Evolutionary conservation across 345 rosid species (phyloP).

Genomic region (Dipteronia sinensis): DNA sequence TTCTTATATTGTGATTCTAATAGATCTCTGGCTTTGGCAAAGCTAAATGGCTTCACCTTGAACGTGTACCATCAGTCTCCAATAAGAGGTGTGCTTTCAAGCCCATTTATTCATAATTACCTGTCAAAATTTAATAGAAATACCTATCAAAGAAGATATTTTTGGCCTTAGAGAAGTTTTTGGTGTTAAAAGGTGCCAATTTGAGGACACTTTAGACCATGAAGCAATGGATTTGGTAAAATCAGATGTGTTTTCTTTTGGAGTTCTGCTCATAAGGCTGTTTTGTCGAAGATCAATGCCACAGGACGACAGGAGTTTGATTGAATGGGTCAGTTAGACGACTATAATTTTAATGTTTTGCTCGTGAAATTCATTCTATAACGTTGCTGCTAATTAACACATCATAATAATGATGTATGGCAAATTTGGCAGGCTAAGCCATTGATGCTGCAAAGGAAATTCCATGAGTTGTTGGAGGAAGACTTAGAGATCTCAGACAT

Average conservation of each 20-base stretch:
- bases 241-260: conserved; percentile 37
- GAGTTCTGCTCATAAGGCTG: conserved; percentile 43
- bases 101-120: background rate
- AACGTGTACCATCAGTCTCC: conserved; percentile 17
- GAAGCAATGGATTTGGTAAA: conserved; percentile 25
- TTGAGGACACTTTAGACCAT: conserved; percentile 16
- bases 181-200: conserved; percentile 21
- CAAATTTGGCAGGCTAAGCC: conserved; percentile 40
- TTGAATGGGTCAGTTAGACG: conserved; percentile 41
- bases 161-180: background rate
- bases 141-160: background rate
- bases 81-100: conserved; percentile 25
- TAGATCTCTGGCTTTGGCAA: conserved; percentile 44
- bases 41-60: conserved; percentile 34
- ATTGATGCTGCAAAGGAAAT: conserved; percentile 36
- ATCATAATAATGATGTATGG: background rate
- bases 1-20: conserved; percentile 3
- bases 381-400: background rate
- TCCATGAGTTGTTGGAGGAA: conserved; percentile 42
- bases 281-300: conserved; percentile 38
- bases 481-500: conserved; percentile 34
- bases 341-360: background rate
- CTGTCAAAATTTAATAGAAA: background rate
- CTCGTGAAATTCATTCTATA: background rate
- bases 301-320: conserved; percentile 33